Base-by-base conservation (phyloP, 441 rosid species). In the Breynia disticha region DNA sequence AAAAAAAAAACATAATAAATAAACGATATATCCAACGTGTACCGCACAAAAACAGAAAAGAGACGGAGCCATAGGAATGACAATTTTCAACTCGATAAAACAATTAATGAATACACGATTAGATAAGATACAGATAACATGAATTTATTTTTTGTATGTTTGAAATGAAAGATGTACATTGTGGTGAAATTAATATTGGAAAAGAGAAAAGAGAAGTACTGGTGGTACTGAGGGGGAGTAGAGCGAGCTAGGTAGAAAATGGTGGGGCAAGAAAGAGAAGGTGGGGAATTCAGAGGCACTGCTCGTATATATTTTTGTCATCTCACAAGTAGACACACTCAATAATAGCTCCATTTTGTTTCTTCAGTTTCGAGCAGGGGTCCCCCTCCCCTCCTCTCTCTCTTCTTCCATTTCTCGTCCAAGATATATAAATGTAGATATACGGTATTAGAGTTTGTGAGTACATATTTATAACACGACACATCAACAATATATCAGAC, bases 311-410 rank as follows among this genome's bases (percentile, higher is more conserved):
- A 41, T 11, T 65, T 66, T 67, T 79, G 82, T 77, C 75, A 55
- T 64, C 46, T 59, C 52, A 71, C 73, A 76, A 72, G 76, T 55
- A 68, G 80, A 70, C 74, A 79, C 61, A 64, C 54, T 64, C 56
- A 69, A 73, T 73, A 61, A 71, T 73, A 37, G 75, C 61, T 62
- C 70, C 61, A 71, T 65, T 73, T 69, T 73, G 78, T 70, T 61
- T 66, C 68, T 52, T 50, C 60, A 61, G 64, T 68, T 63, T 14
- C 66, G 55, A 68, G 62, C 67, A 50, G 63, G 56, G 62, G 42
- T 5, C 46, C 48, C 22, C 69, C 65, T 54, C 11, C 41, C 19
- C 54, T 11, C 56, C 0, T 35, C 32, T 20, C 18, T 50, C 7
- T 11, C 44, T 17, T 16, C 55, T 18, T 44, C 47, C 48, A 17